Evolutionary conservation across 768 basidiomycete genomes (phyloP).

Genomic region (Auriscalpium orientale): DNA sequence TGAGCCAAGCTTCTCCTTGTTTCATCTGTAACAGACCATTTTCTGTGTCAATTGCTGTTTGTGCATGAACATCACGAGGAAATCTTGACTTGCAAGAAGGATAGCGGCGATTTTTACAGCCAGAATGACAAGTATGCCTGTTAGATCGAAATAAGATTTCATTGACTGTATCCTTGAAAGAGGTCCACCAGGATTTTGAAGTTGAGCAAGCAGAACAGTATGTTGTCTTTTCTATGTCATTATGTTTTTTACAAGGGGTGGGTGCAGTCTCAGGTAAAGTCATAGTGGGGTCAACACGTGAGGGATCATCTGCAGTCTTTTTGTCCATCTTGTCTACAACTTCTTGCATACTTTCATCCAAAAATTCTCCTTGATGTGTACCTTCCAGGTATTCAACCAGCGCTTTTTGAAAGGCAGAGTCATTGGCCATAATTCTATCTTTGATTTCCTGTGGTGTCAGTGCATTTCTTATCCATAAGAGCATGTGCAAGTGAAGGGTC

Average conservation of each 20-base stretch:
- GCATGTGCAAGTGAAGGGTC: slow-evolving; percentile 19
- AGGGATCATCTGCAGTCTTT: neutral
- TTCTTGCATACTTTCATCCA: neutral
- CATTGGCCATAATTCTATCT: slow-evolving; percentile 7
- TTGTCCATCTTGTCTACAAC: neutral
- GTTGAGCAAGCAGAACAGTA: no score
- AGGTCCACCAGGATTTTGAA: neutral
- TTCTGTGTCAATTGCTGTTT: slow-evolving; percentile 23
- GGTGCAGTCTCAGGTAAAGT: no score
- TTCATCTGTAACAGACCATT: slow-evolving; percentile 23
- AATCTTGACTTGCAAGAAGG: slow-evolving; percentile 29
- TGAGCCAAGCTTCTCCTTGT: slow-evolving; percentile 29
- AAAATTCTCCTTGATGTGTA: slow-evolving; percentile 11
- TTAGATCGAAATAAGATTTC: slow-evolving; percentile 3
- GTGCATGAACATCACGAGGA: slow-evolving; percentile 21
- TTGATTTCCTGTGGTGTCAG: slow-evolving; percentile 14
- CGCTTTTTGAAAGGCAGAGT: slow-evolving; percentile 4
- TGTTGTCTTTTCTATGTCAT: no score
- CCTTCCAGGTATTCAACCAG: slow-evolving; percentile 10
- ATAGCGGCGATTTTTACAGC: slow-evolving; percentile 22
- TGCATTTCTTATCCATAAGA: slow-evolving; percentile 9
- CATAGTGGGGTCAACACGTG: no score
- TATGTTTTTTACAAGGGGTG: no score
- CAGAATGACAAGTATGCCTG: slow-evolving; percentile 10
- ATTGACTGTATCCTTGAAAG: slow-evolving; percentile 5